Conservation (phyloP, 139 green algal species). For the Coelastrella sp. region DNA sequence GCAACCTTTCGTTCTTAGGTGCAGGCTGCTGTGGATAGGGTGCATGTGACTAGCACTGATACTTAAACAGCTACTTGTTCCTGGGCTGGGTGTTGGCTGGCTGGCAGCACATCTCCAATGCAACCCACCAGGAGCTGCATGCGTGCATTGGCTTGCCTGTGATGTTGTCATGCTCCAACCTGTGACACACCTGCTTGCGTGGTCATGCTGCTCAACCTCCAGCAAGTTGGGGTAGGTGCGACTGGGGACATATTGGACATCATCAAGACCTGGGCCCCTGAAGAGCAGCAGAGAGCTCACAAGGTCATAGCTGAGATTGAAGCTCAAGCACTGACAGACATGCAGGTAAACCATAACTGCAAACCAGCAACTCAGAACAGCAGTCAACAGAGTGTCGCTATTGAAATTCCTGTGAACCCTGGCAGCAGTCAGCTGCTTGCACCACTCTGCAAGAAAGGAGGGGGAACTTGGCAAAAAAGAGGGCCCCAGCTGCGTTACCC, state of each 20-base stretch:
- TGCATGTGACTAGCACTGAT: too few relatives aligned
- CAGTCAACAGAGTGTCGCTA: background rate
- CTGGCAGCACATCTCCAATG: too few relatives aligned
- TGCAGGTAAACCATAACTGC: slow-evolving; percentile 63
- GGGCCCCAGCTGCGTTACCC: too few relatives aligned
- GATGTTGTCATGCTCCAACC: background rate
- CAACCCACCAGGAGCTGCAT: too few relatives aligned
- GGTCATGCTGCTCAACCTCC: background rate
- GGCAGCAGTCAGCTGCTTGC: background rate
- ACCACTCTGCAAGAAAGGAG: background rate
- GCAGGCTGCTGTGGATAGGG: too few relatives aligned
- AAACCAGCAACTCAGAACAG: background rate
- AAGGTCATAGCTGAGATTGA: slow-evolving; percentile 68
- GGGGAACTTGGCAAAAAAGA: too few relatives aligned
- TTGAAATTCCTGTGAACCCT: background rate
- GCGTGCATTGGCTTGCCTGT: background rate
- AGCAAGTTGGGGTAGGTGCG: background rate
- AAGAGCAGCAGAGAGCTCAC: slow-evolving; percentile 49
- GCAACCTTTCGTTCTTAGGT: too few relatives aligned
- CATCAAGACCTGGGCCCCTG: slow-evolving; percentile 58
- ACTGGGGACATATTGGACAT: slow-evolving; percentile 69
- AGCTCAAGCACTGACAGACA: slow-evolving; percentile 72
- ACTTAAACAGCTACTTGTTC: too few relatives aligned
- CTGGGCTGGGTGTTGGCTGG: too few relatives aligned
- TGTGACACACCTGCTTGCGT: background rate